These are phyloP conservation scores for Endocarpon pusillum DNA, from an alignment of 495 filamentous ascomycete genomes.

Conservation along the genomic window DNA sequence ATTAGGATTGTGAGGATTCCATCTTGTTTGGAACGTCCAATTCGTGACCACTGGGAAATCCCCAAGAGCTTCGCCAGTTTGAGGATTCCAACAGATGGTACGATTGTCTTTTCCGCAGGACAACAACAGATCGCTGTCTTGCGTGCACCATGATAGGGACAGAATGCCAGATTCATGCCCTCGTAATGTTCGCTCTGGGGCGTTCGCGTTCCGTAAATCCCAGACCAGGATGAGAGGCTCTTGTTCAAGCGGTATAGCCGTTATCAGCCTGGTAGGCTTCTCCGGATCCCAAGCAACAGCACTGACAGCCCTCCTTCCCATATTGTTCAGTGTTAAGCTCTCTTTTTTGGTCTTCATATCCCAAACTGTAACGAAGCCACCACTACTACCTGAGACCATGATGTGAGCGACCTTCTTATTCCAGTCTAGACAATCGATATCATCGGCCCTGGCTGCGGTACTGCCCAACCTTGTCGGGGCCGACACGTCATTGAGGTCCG, in stretches of 20 bases:
- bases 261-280: conserved; percentile 82
- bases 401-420: conserved; percentile 97
- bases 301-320: conserved; percentile 81
- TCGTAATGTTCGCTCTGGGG: conserved; percentile 67
- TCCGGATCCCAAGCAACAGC: conserved; percentile 94
- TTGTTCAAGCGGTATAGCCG: conserved; percentile 79
- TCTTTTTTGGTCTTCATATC: conserved; percentile 95
- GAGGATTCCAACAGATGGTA: conserved; percentile 91
- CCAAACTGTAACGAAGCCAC: conserved; percentile 95
- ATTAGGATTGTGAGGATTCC: conserved; percentile 83
- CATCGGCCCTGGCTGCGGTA: conserved; percentile 72
- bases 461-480: conserved; percentile 82
- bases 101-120: conserved; percentile 95
- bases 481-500: conserved; percentile 74
- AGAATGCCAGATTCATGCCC: conserved; percentile 87
- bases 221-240: conserved; percentile 80
- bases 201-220: conserved; percentile 92
- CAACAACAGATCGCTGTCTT: conserved; percentile 78
- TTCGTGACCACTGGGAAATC: conserved; percentile 96
- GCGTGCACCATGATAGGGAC: conserved; percentile 88
- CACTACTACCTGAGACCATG: conserved; percentile 80
- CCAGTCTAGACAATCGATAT: conserved; percentile 92
- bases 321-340: conserved; percentile 84
- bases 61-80: conserved; percentile 68
- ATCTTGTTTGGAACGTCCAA: conserved; percentile 93